Percentiles rank a stretch among this genome's conserved stretches.
phyloP scores from a whole-genome alignment of 1,284 basidiomycete species.

The Pseudozyma sp. region DNA sequence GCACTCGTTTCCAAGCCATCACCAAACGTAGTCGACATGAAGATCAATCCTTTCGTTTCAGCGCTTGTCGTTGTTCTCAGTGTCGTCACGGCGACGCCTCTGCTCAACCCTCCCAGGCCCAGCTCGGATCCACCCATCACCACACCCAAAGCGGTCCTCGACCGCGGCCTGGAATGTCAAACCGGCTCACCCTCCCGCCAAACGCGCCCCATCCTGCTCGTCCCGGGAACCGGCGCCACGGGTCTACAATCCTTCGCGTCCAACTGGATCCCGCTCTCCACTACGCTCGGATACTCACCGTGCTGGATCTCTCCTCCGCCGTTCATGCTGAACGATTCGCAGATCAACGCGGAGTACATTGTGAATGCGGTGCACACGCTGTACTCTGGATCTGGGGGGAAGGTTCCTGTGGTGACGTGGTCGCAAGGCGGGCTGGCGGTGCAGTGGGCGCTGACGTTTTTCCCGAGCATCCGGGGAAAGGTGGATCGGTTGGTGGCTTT shows the following conservation, averaged over 20 bases:
- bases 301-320: slow-evolving; percentile 45
- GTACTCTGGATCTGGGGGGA: slow-evolving; percentile 9
- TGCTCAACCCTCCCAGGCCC: not conserved
- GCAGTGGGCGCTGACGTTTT: slow-evolving; percentile 43
- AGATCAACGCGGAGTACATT: slow-evolving; percentile 45
- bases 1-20: too few relatives aligned
- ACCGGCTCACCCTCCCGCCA: slow-evolving; percentile 26
- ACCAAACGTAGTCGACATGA: not conserved
- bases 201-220: slow-evolving; percentile 37
- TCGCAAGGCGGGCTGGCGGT: slow-evolving; percentile 32
- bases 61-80: not conserved
- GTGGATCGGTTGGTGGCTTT: slow-evolving; percentile 34
- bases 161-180: slow-evolving; percentile 17
- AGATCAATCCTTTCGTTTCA: not conserved
- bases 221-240: slow-evolving; percentile 37
- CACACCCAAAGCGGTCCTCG: slow-evolving; percentile 13
- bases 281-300: slow-evolving; percentile 26
- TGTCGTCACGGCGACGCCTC: not conserved
- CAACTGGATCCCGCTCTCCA: slow-evolving; percentile 40
- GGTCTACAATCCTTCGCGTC: slow-evolving; percentile 32
- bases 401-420: slow-evolving; percentile 41
- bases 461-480: slow-evolving; percentile 29
- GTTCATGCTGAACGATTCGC: slow-evolving; percentile 42
- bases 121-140: slow-evolving; percentile 22
- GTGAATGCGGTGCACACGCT: slow-evolving; percentile 36